Evolutionary conservation across 257 asterid genomes (phyloP), one percentile per base, ranked within the genome.

Genomic region (Hygrophila difformis): DNA sequence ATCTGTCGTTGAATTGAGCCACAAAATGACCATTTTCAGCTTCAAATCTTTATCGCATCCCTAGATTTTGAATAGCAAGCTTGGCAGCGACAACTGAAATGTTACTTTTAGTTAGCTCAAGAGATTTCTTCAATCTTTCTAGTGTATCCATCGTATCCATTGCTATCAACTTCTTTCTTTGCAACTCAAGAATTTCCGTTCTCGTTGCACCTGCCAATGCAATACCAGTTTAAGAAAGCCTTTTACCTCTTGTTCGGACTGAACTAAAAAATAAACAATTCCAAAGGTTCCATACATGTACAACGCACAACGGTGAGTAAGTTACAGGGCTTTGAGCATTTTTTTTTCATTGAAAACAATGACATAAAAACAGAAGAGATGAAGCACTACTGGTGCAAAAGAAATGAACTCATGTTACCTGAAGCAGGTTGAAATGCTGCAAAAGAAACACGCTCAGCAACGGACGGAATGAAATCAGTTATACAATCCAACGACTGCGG

Each of bases 31-130:
- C n/a, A n/a, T n/a, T n/a, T n/a, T n/a, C n/a, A n/a, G n/a, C 8
- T 26, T 1, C 31, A 5, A 26, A 26, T 33, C 10, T 12, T 60
- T 52, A 62, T 12, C 40, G 51, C 49, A 57, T 60, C 48, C 60
- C 67, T 18, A 82, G 47, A 54, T 88, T 78, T 54, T 86, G 94
- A 68, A 82, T 81, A 26, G 94, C 95, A 53, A 84, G 86, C 71
- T 84, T 86, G 49, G 96, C 94, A 5, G 84, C 96, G 49, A 79
- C 71, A 39, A 58, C 31, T 12, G 80, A 63, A 39, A 82, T 70
- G 49, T 75, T 84, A 23, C 67, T 43, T 66, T 43, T 53, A 11
- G 69, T 77, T 19, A 71, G 56, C 34, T 61, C 65, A 8, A 60
- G 33, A 23, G 88, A 66, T 23, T 53, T 70, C 18, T 75, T 66